These are phyloP conservation scores for Scytalidium sp. DNA, from an alignment of 2,329 filamentous ascomycete species.

Conservation along the genomic window DNA sequence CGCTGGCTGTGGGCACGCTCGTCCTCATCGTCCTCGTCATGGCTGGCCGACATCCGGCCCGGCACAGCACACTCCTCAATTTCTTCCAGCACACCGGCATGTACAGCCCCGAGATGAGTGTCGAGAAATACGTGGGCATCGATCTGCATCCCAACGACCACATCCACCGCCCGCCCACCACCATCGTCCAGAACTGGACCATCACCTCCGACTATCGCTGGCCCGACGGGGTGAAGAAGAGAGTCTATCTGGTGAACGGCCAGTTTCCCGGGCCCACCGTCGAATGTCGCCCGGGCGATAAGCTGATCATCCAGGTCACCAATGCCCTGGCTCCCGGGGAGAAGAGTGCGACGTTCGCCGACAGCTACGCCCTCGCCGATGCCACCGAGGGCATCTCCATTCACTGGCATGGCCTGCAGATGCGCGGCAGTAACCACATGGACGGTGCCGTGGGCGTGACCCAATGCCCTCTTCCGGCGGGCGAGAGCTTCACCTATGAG, in stretches of 20 bases:
- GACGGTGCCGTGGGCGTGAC: slow-evolving; percentile 3
- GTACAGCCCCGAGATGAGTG: not conserved
- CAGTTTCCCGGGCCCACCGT: slow-evolving; percentile 65
- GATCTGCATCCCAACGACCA: slow-evolving; percentile 34
- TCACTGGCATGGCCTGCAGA: slow-evolving; percentile 46
- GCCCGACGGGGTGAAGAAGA: slow-evolving; percentile 49
- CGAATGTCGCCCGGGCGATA: slow-evolving; percentile 45
- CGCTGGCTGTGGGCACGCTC: too few species aligned
- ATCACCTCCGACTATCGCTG: slow-evolving; percentile 36
- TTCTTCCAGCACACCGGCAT: not conserved
- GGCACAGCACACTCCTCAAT: not conserved
- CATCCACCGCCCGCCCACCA: slow-evolving; percentile 30
- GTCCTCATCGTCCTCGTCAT: not conserved
- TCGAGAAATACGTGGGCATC: not conserved
- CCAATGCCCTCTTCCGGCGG: slow-evolving; percentile 1
- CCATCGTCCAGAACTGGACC: slow-evolving; percentile 35
- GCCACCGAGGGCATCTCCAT: slow-evolving; percentile 29
- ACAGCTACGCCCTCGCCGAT: not conserved
- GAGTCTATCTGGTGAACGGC: slow-evolving; percentile 47
- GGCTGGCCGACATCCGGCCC: not conserved
- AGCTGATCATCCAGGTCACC: slow-evolving; percentile 38
- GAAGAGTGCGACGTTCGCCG: not conserved
- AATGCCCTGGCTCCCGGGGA: slow-evolving; percentile 32
- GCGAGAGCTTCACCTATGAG: not conserved
- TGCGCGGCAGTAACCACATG: slow-evolving; percentile 23